phyloP scores from a whole-genome alignment of 495 filamentous ascomycete species.

The Penicillium pancosmium region DNA sequence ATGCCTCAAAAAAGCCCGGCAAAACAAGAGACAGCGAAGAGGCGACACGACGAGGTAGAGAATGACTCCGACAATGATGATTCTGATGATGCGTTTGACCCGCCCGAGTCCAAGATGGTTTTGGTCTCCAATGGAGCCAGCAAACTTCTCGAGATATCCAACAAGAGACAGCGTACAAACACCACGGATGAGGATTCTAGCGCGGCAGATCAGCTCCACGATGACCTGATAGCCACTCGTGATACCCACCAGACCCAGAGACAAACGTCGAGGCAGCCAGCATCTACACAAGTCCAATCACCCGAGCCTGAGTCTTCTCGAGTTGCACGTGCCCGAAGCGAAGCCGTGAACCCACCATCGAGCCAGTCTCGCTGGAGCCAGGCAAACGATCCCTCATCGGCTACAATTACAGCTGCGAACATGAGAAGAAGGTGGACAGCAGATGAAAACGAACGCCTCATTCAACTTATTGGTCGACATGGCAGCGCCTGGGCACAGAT shows the following conservation, averaged over 20 bases:
- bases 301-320: background rate
- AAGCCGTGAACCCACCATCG: background rate
- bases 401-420: background rate
- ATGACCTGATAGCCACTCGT: conserved; percentile 1
- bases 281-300: background rate
- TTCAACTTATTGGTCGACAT: conserved; percentile 29
- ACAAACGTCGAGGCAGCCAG: background rate
- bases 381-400: background rate
- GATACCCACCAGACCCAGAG: background rate
- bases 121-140: conserved; percentile 21
- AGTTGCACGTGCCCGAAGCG: conserved; percentile 1
- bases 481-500: conserved; percentile 30
- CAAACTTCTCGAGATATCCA: conserved; percentile 19
- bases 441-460: conserved; percentile 35
- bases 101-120: conserved; percentile 18
- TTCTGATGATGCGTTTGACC: conserved; percentile 18
- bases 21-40: conserved; percentile 18
- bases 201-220: conserved; percentile 17
- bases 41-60: conserved; percentile 20
- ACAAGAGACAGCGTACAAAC: conserved; percentile 11
- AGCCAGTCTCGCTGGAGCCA: conserved; percentile 2
- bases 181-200: background rate
- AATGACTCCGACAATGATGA: conserved; percentile 18
- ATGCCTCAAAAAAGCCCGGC: conserved; percentile 9
- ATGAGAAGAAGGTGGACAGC: conserved; percentile 18